Base-by-base conservation (phyloP, 192 early-diverging fungal species). In the Coemansia sp. region DNA sequence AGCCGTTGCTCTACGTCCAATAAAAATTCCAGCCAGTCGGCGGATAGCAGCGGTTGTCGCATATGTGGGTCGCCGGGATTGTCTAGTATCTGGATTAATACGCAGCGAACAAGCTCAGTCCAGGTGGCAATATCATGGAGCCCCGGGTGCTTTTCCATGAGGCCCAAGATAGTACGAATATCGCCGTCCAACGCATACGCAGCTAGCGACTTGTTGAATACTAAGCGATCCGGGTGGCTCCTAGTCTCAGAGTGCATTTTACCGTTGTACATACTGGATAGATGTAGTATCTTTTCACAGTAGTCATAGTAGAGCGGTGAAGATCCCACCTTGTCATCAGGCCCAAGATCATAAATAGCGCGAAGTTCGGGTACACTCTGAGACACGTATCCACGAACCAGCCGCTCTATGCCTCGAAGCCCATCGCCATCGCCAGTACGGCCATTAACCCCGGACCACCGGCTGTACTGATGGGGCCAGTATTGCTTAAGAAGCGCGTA, bases 391-490 rank as follows among this genome's bases (percentile, higher is more conserved):
- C 68, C 65, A 13, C 61, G 31, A 6, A 74, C 60, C 26, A 74
- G 14, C 0, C 64, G 64, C 25, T 66, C 59, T 11, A 79, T 64
- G 3, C 56, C 20, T 1, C 33, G 36, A 13, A 78, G 41, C 3
- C 66, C 62, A 4, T 18, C 8, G 1, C 14, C 13, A 4, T 6
- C 33, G 3, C 31, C 38, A 28, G 16, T 28, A 4, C 13, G 20
- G 45, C 31, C 16, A 5, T 25, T 36, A 0, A 35, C 37, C 12
- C 13, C 36, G 9, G 59, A 52, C 70, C 70, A 78, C 38, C 45
- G 34, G 18, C 68, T 34, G 58, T 79, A 79, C 68, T 61, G 61
- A 45, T 45, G 47, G 10, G 61, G 53, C 76, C 76, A 79, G 28
- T 36, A 21, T 0, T 23, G 10, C 11, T 56, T 59, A 12, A 79